These are phyloP conservation scores for Balakata baccata DNA, from an alignment of 345 rosid genomes.

Conservation along the genomic window DNA sequence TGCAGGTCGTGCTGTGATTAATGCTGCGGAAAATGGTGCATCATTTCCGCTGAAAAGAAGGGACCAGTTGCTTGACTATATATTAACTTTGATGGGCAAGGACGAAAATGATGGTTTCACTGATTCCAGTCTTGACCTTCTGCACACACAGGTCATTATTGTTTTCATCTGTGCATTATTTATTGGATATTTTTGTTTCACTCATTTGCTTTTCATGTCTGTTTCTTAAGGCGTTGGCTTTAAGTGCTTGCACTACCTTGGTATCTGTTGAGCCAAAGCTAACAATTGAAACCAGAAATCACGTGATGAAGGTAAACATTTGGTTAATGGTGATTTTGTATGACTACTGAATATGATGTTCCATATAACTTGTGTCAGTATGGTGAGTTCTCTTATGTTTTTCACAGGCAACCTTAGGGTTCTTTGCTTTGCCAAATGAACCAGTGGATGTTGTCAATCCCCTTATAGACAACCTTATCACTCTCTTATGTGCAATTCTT, in stretches of 20 bases:
- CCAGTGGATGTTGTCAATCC: slow-evolving; percentile 79
- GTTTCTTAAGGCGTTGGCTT: slow-evolving; percentile 77
- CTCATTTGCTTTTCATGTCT: slow-evolving; percentile 11
- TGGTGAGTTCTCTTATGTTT: slow-evolving; percentile 12
- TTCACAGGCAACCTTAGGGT: slow-evolving; percentile 90
- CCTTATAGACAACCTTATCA: slow-evolving; percentile 83
- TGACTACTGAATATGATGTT: not conserved
- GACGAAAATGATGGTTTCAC: slow-evolving; percentile 75
- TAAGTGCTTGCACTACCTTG: slow-evolving; percentile 92
- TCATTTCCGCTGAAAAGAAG: slow-evolving; percentile 86
- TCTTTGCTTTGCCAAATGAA: slow-evolving; percentile 88
- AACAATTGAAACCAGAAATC: slow-evolving; percentile 90
- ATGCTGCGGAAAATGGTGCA: slow-evolving; percentile 84
- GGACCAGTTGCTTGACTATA: slow-evolving; percentile 80
- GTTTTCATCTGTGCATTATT: not conserved
- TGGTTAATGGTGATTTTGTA: not conserved
- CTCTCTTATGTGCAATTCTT: slow-evolving; percentile 95
- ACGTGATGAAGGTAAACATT: slow-evolving; percentile 71
- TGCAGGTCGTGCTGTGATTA: slow-evolving; percentile 90
- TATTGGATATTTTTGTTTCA: not conserved
- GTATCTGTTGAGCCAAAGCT: slow-evolving; percentile 96
- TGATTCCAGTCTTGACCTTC: slow-evolving; percentile 86
- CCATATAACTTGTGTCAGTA: not conserved
- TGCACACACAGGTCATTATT: slow-evolving; percentile 65
- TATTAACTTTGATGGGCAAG: slow-evolving; percentile 91